Evolutionary conservation across 331 rosid species (phyloP), one percentile per base, ranked within the genome.

Genomic region (Ulmus americana): DNA sequence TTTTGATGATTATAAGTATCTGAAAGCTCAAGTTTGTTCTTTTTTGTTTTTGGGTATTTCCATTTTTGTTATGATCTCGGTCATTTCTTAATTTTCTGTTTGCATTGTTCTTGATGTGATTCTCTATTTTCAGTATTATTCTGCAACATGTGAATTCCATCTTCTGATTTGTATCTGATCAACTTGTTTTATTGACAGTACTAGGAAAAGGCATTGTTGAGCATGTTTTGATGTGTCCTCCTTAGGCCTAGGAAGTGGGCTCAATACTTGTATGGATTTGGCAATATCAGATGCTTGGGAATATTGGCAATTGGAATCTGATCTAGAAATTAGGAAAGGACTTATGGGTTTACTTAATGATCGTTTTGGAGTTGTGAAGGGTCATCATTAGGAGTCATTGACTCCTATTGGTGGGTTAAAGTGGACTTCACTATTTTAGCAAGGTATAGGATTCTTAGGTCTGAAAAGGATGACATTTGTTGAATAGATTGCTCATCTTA

Each of bases 301-400:
- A 28, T 35, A 45, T 73, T 60, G 78, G 8, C 12, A 10, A 59
- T 60, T 54, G 57, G 45, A 6, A 44, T 35, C 20, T 55, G 5
- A 18, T 61, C 40, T 9, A 18, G 41, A 61, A 8, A 16, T 12
- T 48, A 7, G 65, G 65, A 58, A 38, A 11, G 51, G 63, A 52
- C 7, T 71, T 55, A 53, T 65, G 77, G 77, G 59, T 39, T 71
- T 67, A 55, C 63, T 16, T 52, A 13, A 48, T 48, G 13, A 10
- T 12, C 53, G 39, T 9, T 5, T 22, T 18, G 22, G 13, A 2
- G 38, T 20, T 45, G 5, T 20, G 64, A 8, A 3, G 41, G 66
- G 3, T 61, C 39, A 61, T 15, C 8, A 16, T 48, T 39, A 43
- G 13, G 46, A n/a, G 18, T 38, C 47, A 39, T 48, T 49, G 48